Percentiles rank a stretch among this genome's conserved stretches.
phyloP scores from a whole-genome alignment of 2,329 filamentous ascomycete genomes.

The Stachybotrys chlorohalonatus region DNA sequence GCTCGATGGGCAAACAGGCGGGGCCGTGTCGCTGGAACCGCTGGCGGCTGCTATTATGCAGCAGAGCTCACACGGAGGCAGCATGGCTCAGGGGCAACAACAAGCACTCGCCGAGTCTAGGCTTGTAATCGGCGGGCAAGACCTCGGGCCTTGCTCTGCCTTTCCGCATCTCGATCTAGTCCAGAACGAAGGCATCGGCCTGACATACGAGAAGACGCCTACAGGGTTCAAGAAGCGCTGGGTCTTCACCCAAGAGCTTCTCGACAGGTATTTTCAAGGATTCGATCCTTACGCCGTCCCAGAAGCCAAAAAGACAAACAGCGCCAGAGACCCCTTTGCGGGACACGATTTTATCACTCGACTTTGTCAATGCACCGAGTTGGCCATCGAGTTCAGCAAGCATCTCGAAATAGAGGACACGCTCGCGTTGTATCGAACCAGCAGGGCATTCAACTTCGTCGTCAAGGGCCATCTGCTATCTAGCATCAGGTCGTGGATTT shows the following conservation, averaged over 20 bases:
- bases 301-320: background rate
- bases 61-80: no score
- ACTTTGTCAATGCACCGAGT: conserved; percentile 35
- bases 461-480: conserved; percentile 51
- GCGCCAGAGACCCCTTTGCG: conserved; percentile 6
- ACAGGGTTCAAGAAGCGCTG: background rate
- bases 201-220: background rate
- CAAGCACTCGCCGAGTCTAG: no score
- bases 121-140: no score
- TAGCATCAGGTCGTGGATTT: conserved; percentile 47
- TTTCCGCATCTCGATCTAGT: conserved; percentile 1
- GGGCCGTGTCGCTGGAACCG: no score
- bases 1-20: no score
- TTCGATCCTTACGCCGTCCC: background rate
- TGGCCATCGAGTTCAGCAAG: conserved; percentile 45
- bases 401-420: conserved; percentile 47
- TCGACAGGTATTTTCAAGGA: background rate
- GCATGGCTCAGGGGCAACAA: no score
- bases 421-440: conserved; percentile 55
- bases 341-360: conserved; percentile 31
- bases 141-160: no score
- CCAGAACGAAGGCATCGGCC: background rate
- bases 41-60: no score
- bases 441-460: conserved; percentile 50
- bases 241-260: background rate